Conservation (phyloP, 2,329 filamentous ascomycete species). For the Sporothrix dimorphospora region DNA sequence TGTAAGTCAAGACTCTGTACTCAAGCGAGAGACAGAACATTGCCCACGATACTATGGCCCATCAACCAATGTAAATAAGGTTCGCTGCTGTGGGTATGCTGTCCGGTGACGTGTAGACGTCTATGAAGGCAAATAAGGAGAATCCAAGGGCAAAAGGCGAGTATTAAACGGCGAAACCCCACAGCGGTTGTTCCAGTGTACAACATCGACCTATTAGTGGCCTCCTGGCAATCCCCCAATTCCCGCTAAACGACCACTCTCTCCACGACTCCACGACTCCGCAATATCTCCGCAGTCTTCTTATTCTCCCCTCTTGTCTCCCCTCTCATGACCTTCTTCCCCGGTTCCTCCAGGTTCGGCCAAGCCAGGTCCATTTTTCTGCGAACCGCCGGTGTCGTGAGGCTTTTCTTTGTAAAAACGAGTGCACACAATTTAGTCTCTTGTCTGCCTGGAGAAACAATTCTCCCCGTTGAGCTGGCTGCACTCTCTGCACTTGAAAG, state of each 20-base stretch:
- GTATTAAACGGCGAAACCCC: slow-evolving; percentile 1
- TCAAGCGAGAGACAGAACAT: no score
- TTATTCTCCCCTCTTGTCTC: neutral
- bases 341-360: slow-evolving; percentile 8
- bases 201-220: neutral
- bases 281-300: slow-evolving; percentile 7
- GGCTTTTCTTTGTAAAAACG: no score
- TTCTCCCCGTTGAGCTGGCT: no score
- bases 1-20: no score
- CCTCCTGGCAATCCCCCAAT: no score
- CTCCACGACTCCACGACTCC: slow-evolving; percentile 11
- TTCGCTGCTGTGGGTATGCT: no score
- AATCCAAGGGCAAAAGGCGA: neutral
- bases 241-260: neutral
- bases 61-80: no score
- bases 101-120: no score
- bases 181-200: neutral
- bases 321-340: neutral
- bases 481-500: no score
- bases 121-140: no score
- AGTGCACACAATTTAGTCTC: neutral
- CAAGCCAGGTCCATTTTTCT: neutral
- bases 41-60: no score
- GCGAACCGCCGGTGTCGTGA: neutral
- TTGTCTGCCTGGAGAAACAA: neutral